A percentile compares a stretch with the other conserved stretches of the same genome.
These are phyloP conservation scores for Leishmania tropica DNA, from an alignment of 208 protist genomes.

Conservation along the genomic window DNA sequence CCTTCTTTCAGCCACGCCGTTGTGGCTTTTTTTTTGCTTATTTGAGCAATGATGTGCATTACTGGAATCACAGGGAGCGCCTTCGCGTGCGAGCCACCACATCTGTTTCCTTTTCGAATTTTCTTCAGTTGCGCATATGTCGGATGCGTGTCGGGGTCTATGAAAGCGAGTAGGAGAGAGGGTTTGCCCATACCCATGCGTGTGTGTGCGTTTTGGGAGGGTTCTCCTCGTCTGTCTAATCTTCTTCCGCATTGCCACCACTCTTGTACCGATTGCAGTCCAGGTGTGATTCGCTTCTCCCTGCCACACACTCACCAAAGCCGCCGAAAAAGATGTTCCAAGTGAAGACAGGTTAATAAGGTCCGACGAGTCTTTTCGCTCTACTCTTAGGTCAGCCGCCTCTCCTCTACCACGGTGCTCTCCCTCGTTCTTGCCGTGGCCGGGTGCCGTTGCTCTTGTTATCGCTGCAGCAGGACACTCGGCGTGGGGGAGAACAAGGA, in stretches of 20 bases:
- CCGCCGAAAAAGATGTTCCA: not conserved
- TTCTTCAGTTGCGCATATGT: not conserved
- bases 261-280: not conserved
- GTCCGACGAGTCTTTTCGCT: not conserved
- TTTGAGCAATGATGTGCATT: slow-evolving; percentile 11
- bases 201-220: not conserved
- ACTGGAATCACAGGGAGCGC: slow-evolving; percentile 6
- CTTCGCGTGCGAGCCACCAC: slow-evolving; percentile 13
- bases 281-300: not conserved
- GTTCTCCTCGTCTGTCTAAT: not conserved
- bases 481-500: not conserved
- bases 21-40: slow-evolving; percentile 13
- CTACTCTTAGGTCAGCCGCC: not conserved
- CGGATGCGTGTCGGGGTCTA: not conserved
- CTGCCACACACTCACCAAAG: not conserved
- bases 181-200: not conserved
- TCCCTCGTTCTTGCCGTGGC: not conserved
- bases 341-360: not conserved
- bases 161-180: not conserved
- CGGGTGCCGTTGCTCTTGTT: not conserved
- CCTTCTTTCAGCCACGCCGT: not conserved
- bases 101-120: not conserved
- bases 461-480: not conserved
- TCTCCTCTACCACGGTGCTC: not conserved
- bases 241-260: not conserved